A percentile compares a stretch with the other conserved stretches of the same genome.
These are phyloP conservation scores for Dillenia suffruticosa DNA, from an alignment of 164 flowering plant genomes.

Conservation along the genomic window DNA sequence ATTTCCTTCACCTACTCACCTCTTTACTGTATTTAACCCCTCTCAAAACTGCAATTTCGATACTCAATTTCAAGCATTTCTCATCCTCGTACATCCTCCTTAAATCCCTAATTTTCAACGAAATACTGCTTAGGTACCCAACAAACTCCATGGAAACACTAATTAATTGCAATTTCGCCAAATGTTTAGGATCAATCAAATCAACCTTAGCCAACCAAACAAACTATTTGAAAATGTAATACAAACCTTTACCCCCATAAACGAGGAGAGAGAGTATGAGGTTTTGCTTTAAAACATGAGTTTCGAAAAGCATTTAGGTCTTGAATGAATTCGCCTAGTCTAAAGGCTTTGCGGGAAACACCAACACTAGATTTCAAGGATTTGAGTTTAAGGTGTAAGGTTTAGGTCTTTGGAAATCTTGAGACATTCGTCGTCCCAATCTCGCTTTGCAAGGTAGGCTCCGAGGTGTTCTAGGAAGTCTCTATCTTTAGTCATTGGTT, in stretches of 20 bases:
- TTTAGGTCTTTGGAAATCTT: constrained; percentile 73
- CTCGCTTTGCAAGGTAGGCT: constrained; percentile 74
- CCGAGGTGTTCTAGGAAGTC: constrained; percentile 75
- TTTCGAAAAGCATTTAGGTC: constrained; percentile 76
- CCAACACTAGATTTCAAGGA: constrained; percentile 92
- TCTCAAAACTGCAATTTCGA: constrained; percentile 30
- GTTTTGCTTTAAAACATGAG: constrained; percentile 20
- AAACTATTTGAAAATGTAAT: constrained; percentile 80
- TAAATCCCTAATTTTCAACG: constrained; percentile 64
- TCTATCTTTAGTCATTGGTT: constrained; percentile 18
- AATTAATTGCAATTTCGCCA: constrained; percentile 36
- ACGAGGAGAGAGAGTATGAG: constrained; percentile 47
- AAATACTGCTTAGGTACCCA: constrained; percentile 74
- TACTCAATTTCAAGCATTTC: constrained; percentile 30
- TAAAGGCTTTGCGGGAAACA: constrained; percentile 83
- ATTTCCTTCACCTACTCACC: constrained; percentile 19
- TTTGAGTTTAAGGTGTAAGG: constrained; percentile 35
- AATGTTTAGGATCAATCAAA: constrained; percentile 43
- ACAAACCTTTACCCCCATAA: constrained; percentile 88
- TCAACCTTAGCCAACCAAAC: constrained; percentile 84
- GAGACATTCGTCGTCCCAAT: constrained; percentile 92
- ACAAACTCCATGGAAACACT: constrained; percentile 87
- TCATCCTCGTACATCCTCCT: constrained; percentile 41
- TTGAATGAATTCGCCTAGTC: constrained; percentile 89
- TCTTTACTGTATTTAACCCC: constrained; percentile 46